Conservation (phyloP, 257 asterid species). For the Solanum paucissectum region DNA sequence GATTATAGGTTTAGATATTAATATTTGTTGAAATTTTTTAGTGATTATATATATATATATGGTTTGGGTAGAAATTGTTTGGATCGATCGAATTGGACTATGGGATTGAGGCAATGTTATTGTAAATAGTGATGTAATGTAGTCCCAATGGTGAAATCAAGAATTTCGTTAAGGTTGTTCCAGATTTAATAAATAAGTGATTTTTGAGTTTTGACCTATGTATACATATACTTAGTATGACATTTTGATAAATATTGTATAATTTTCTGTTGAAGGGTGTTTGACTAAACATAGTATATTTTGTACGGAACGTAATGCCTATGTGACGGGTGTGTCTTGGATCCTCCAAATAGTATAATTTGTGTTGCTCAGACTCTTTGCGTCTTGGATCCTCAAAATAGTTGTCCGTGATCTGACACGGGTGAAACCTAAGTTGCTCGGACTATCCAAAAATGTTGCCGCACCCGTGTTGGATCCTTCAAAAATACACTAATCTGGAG, state of each 20-base stretch:
- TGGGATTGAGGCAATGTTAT: not conserved
- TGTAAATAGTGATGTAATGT: not conserved
- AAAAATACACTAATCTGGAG: no score
- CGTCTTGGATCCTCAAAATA: not conserved
- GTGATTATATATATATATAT: not conserved
- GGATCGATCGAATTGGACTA: not conserved
- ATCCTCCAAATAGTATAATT: not conserved
- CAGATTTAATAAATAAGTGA: not conserved
- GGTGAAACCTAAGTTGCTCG: no score
- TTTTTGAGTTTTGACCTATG: not conserved
- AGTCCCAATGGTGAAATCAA: not conserved
- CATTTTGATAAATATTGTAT: not conserved
- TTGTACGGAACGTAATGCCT: not conserved
- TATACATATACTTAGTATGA: not conserved
- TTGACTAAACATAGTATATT: not conserved
- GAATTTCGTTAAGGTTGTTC: not conserved
- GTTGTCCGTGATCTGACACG: not conserved
- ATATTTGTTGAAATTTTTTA: not conserved
- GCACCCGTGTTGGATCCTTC: no score
- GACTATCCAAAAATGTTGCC: no score
- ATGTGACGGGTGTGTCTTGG: not conserved
- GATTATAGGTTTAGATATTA: not conserved
- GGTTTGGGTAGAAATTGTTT: not conserved
- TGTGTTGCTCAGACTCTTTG: not conserved
- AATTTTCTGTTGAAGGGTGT: not conserved